Conservation (phyloP, 192 early-diverging fungal genomes). For the Cetraspora pellucida region DNA sequence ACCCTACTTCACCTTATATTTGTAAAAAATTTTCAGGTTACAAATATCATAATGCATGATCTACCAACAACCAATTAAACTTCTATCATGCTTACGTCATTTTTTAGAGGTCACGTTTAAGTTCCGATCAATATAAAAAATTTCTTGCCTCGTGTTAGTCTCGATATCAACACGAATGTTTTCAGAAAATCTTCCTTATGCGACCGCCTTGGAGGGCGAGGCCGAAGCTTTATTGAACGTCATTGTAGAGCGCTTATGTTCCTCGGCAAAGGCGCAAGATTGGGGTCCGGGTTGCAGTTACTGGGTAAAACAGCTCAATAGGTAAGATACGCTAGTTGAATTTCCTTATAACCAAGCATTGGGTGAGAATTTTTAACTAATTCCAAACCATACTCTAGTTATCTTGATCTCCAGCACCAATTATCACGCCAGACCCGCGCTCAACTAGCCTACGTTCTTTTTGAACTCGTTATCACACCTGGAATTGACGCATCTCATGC, state of each 20-base stretch:
- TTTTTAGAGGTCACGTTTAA: too few species aligned
- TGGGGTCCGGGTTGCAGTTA: constrained; percentile 54
- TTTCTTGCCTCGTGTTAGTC: too few species aligned
- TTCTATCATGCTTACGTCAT: too few species aligned
- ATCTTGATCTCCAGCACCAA: constrained; percentile 65
- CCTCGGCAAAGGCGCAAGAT: constrained; percentile 55
- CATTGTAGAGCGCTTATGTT: constrained; percentile 50
- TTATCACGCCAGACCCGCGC: constrained; percentile 59
- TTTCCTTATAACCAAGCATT: not conserved
- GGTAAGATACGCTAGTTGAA: constrained; percentile 43
- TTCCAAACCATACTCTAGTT: constrained; percentile 41
- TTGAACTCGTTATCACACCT: constrained; percentile 63
- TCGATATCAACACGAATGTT: constrained; percentile 17
- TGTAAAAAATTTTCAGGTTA: too few species aligned
- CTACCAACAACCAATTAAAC: too few species aligned
- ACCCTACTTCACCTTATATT: too few species aligned
- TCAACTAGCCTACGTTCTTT: constrained; percentile 60
- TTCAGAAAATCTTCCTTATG: constrained; percentile 46
- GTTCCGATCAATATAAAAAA: too few species aligned
- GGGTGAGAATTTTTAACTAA: not conserved
- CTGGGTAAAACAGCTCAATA: constrained; percentile 62
- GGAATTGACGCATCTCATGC: constrained; percentile 70
- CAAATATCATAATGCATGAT: too few species aligned
- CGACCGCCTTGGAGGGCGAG: constrained; percentile 40
- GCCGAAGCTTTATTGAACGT: constrained; percentile 48